Percentiles rank a stretch among this genome's conserved stretches.
Conservation (phyloP, 495 filamentous ascomycete species). For the Lentithecium fluviatile region DNA sequence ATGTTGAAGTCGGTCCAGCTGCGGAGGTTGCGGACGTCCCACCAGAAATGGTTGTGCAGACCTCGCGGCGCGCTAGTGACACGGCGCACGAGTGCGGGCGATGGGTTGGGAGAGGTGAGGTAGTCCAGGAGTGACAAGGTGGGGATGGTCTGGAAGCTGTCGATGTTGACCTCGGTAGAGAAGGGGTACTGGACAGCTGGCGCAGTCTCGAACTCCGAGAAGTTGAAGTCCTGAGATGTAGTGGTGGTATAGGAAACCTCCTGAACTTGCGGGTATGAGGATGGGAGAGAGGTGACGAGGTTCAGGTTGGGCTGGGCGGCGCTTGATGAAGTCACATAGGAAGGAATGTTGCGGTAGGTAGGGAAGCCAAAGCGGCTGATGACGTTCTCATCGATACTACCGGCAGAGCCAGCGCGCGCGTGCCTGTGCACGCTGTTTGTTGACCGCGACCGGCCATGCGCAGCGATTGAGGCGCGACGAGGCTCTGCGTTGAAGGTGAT, state of each 20-base stretch:
- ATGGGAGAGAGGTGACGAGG: conserved; percentile 32
- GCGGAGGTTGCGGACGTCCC: conserved; percentile 84
- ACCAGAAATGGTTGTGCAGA: conserved; percentile 83
- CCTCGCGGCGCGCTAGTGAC: conserved; percentile 70
- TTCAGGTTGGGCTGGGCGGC: conserved; percentile 30
- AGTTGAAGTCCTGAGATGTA: conserved; percentile 37
- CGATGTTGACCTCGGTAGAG: conserved; percentile 43
- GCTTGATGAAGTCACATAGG: conserved; percentile 53
- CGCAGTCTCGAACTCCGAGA: conserved; percentile 49
- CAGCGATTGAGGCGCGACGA: conserved; percentile 47
- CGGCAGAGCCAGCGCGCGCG: conserved; percentile 54
- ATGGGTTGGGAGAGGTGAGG: conserved; percentile 73
- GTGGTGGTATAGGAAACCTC: conserved; percentile 22
- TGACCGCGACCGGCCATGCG: conserved; percentile 55
- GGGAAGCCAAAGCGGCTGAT: conserved; percentile 73
- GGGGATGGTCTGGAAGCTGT: conserved; percentile 42
- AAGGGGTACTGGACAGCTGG: conserved; percentile 43
- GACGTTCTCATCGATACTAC: conserved; percentile 64
- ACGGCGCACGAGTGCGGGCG: conserved; percentile 76
- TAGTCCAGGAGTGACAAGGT: conserved; percentile 75
- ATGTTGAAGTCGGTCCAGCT: conserved; percentile 77
- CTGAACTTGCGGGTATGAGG: conserved; percentile 27
- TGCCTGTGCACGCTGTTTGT: conserved; percentile 53
- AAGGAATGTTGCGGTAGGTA: conserved; percentile 74
- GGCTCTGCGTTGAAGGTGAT: conserved; percentile 58